Conservation (phyloP, 2,329 filamentous ascomycete genomes). For the Aspergillus pseudotamarii region DNA sequence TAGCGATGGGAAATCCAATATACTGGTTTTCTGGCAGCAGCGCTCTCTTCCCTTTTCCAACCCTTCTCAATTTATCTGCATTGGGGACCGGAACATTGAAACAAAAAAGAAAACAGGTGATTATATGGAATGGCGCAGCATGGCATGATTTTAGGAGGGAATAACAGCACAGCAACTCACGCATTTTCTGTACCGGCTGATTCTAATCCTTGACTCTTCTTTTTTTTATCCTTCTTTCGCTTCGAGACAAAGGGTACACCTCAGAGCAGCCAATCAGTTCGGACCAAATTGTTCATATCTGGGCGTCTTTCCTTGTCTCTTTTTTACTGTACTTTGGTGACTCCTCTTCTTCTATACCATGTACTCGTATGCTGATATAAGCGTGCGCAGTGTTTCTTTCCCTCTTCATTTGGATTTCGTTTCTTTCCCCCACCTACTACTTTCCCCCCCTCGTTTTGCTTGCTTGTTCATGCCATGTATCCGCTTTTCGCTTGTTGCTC, state of each 20-base stretch:
- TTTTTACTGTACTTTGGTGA: constrained; percentile 3
- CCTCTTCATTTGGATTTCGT: neutral
- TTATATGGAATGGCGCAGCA: neutral
- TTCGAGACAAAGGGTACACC: neutral
- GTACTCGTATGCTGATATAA: constrained; percentile 1
- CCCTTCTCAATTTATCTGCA: neutral
- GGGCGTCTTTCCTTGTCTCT: neutral
- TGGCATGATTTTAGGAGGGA: neutral
- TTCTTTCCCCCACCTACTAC: neutral
- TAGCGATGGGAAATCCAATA: neutral
- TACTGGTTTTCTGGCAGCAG: neutral
- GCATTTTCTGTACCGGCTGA: neutral
- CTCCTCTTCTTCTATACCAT: constrained; percentile 1
- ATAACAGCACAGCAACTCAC: neutral
- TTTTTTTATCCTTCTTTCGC: neutral
- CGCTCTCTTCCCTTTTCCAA: neutral
- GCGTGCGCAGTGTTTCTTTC: constrained; percentile 6
- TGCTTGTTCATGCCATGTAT: constrained; percentile 4
- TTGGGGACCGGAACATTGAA: neutral
- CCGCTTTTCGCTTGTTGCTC: neutral
- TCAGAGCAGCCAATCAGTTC: neutral
- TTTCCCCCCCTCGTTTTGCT: neutral
- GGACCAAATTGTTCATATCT: neutral
- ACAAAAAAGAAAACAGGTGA: neutral
- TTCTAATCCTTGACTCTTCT: neutral